Evolutionary conservation across 805 yeast species (phyloP).

Genomic region (Torulaspora quercuum): DNA sequence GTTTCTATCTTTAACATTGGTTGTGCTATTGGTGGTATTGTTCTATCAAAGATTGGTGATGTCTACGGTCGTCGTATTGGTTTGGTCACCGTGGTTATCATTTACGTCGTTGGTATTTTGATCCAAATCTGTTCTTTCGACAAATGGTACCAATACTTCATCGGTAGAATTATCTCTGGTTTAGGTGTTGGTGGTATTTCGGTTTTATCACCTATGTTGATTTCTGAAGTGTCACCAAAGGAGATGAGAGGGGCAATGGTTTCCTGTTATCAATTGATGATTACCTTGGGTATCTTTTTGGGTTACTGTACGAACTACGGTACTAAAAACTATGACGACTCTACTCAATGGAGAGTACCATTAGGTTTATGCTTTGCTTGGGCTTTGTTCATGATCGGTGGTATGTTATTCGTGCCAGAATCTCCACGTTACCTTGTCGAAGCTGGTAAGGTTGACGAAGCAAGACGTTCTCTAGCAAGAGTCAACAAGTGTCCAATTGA

Average conservation of each 20-base stretch:
- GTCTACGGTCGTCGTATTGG: constrained; percentile 63
- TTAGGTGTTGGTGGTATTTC: constrained; percentile 74
- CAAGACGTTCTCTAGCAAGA: constrained; percentile 54
- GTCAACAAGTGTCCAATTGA: constrained; percentile 55
- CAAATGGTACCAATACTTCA: constrained; percentile 68
- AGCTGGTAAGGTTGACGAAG: constrained; percentile 55
- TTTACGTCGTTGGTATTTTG: constrained; percentile 64
- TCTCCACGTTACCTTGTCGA: constrained; percentile 69
- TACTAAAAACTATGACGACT: constrained; percentile 40
- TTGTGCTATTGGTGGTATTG: constrained; percentile 70
- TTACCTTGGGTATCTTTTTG: constrained; percentile 71
- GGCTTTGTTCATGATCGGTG: constrained; percentile 43
- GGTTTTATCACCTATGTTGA: constrained; percentile 71
- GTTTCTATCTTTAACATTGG: constrained; percentile 64
- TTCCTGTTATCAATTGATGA: constrained; percentile 67
- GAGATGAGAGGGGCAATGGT: constrained; percentile 69
- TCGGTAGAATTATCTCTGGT: constrained; percentile 71
- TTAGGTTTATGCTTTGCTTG: constrained; percentile 56
- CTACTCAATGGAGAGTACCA: constrained; percentile 74
- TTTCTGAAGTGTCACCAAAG: constrained; percentile 43
- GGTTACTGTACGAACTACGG: constrained; percentile 77
- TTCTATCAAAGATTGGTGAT: constrained; percentile 58
- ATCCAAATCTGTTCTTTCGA: constrained; percentile 57
- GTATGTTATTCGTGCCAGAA: constrained; percentile 61
- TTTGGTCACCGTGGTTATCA: constrained; percentile 53